Percentiles rank a stretch among this genome's conserved stretches.
Evolutionary conservation across 495 filamentous ascomycete genomes (phyloP).

Genomic region (Podospora fimiseda): DNA sequence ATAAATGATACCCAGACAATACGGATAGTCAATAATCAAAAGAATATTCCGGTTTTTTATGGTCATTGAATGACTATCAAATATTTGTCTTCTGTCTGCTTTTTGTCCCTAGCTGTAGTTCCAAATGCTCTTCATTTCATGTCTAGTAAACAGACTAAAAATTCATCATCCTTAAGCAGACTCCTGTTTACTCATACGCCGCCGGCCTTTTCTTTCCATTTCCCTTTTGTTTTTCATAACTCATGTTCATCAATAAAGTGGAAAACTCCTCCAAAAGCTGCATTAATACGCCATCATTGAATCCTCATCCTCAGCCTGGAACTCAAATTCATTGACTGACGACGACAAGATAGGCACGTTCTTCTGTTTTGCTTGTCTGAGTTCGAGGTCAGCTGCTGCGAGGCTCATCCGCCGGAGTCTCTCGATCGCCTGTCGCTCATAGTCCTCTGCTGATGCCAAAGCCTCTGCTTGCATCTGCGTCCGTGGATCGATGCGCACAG

Average conservation of each 20-base stretch:
- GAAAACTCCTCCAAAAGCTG: too few relatives aligned
- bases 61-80: neutral
- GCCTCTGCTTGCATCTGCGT: slow-evolving; percentile 59
- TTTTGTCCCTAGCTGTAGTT: neutral
- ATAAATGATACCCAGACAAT: slow-evolving; percentile 15
- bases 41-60: too few relatives aligned
- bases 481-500: slow-evolving; percentile 58
- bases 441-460: slow-evolving; percentile 59
- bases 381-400: slow-evolving; percentile 65
- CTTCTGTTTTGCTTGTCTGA: slow-evolving; percentile 38
- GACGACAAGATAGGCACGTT: neutral
- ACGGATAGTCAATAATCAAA: too few relatives aligned
- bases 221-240: neutral
- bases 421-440: slow-evolving; percentile 66
- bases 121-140: neutral
- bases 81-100: neutral
- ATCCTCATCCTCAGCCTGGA: too few relatives aligned
- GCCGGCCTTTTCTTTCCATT: neutral
- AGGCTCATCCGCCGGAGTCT: slow-evolving; percentile 71
- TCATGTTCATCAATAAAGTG: neutral
- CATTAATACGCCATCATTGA: too few relatives aligned
- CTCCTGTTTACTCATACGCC: neutral
- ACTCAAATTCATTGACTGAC: slow-evolving; percentile 1
- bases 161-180: too few relatives aligned
- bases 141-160: neutral